phyloP scores from a whole-genome alignment of 1,139 yeast genomes.

The Pneumocystis oryctolagi region DNA sequence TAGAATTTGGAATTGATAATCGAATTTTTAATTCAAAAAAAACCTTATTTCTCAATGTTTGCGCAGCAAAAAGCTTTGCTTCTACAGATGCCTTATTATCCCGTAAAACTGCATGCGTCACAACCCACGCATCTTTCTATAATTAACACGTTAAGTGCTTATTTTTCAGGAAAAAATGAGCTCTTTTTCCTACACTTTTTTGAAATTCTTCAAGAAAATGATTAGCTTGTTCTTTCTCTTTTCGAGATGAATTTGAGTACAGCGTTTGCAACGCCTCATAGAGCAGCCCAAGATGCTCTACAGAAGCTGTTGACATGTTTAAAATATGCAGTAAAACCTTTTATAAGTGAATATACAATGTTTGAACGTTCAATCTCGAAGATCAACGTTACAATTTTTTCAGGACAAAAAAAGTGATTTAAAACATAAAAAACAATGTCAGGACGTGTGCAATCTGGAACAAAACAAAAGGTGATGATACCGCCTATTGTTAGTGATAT shows the following conservation, averaged over 20 bases:
- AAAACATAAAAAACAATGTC: background rate
- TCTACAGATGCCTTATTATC: slow-evolving; percentile 28
- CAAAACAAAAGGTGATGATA: slow-evolving; percentile 13
- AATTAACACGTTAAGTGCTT: background rate
- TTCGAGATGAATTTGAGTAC: slow-evolving; percentile 40
- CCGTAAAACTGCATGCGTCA: slow-evolving; percentile 24
- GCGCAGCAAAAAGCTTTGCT: slow-evolving; percentile 71
- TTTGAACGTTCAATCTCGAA: background rate
- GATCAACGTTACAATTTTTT: background rate
- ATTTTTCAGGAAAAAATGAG: background rate
- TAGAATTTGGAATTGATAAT: background rate
- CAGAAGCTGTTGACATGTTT: background rate
- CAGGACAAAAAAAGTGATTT: background rate
- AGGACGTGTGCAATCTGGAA: slow-evolving; percentile 3
- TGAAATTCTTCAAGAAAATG: slow-evolving; percentile 65
- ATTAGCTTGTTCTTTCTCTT: slow-evolving; percentile 46
- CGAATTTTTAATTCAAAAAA: background rate
- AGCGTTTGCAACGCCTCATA: slow-evolving; percentile 44
- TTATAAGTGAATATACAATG: slow-evolving; percentile 6
- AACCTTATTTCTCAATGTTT: slow-evolving; percentile 65
- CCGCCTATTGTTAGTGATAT: slow-evolving; percentile 10
- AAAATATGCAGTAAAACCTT: background rate
- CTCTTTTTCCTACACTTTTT: slow-evolving; percentile 34
- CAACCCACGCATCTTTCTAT: slow-evolving; percentile 29
- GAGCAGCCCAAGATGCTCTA: slow-evolving; percentile 11